These are phyloP conservation scores for Pachyrhizus erosus DNA, from an alignment of 306 rosid genomes.

Conservation along the genomic window DNA sequence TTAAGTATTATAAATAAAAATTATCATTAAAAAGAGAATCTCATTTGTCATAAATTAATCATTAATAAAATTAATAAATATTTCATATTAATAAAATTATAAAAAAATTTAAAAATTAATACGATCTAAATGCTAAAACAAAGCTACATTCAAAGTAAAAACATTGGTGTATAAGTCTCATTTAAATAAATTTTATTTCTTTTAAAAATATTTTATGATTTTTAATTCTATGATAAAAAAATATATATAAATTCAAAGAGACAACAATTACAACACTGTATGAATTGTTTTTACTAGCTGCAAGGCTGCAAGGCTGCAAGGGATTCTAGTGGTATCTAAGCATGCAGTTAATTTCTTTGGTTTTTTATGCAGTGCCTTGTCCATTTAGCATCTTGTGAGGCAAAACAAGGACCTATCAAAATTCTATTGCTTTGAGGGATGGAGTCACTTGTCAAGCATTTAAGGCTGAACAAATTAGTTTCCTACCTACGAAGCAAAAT, in stretches of 20 bases:
- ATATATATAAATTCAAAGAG: background rate
- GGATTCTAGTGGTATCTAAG: background rate
- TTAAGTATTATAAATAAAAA: too few relatives aligned
- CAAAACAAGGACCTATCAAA: background rate
- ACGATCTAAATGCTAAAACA: background rate
- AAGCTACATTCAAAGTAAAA: background rate
- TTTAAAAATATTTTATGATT: background rate
- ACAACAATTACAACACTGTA: background rate
- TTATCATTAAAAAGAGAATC: too few relatives aligned
- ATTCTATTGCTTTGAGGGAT: slow-evolving; percentile 1
- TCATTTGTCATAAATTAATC: too few relatives aligned
- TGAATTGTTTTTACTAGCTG: background rate
- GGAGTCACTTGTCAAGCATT: slow-evolving; percentile 42
- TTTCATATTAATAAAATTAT: too few relatives aligned
- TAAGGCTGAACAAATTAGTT: slow-evolving; percentile 22
- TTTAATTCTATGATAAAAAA: background rate
- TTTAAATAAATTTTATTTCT: background rate
- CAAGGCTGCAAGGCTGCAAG: background rate
- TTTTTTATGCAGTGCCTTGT: background rate
- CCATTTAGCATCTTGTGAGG: slow-evolving; percentile 6
- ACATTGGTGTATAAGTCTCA: background rate
- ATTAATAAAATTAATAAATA: background rate
- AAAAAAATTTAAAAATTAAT: background rate
- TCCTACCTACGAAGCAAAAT: slow-evolving; percentile 21
- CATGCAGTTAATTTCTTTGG: background rate